A percentile compares a stretch with the other conserved stretches of the same genome.
Evolutionary conservation across 129 eudicot species (phyloP).

Genomic region (Helichrysum umbraculigerum): DNA sequence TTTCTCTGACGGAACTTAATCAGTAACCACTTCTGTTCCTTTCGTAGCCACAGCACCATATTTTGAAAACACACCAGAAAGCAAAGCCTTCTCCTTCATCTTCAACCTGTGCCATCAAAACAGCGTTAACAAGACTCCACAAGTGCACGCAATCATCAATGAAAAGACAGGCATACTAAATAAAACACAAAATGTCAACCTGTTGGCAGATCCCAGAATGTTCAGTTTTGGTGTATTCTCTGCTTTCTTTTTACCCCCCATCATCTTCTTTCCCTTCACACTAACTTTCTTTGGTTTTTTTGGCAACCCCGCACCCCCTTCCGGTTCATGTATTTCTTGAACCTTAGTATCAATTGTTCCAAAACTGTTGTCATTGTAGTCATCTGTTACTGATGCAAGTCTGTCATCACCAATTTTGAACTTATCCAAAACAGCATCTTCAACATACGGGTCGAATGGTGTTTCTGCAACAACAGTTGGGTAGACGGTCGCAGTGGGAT

Average conservation of each 20-base stretch:
- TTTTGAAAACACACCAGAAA: constrained; percentile 68
- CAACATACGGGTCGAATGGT: constrained; percentile 23
- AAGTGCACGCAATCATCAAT: neutral
- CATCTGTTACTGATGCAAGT: constrained; percentile 19
- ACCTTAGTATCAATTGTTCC: constrained; percentile 25
- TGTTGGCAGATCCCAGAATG: constrained; percentile 75
- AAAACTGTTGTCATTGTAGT: constrained; percentile 14
- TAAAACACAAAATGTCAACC: constrained; percentile 31
- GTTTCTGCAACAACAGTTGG: constrained; percentile 31
- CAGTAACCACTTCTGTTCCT: constrained; percentile 38
- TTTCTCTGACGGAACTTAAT: constrained; percentile 5
- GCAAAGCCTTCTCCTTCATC: constrained; percentile 69
- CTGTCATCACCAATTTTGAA: constrained; percentile 31
- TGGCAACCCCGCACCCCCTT: constrained; percentile 19
- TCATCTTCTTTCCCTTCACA: constrained; percentile 41
- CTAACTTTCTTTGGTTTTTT: constrained; percentile 30
- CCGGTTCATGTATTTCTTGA: constrained; percentile 30
- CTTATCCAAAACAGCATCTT: constrained; percentile 31
- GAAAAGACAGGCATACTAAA: constrained; percentile 1
- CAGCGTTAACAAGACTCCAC: neutral
- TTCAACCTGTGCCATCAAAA: constrained; percentile 59
- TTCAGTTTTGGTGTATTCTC: constrained; percentile 39
- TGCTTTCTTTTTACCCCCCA: constrained; percentile 39
- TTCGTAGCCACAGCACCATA: constrained; percentile 50
- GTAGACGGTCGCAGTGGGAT: constrained; percentile 20